Evolutionary conservation across 768 basidiomycete species (phyloP).

Genomic region (Mycena vulgaris): DNA sequence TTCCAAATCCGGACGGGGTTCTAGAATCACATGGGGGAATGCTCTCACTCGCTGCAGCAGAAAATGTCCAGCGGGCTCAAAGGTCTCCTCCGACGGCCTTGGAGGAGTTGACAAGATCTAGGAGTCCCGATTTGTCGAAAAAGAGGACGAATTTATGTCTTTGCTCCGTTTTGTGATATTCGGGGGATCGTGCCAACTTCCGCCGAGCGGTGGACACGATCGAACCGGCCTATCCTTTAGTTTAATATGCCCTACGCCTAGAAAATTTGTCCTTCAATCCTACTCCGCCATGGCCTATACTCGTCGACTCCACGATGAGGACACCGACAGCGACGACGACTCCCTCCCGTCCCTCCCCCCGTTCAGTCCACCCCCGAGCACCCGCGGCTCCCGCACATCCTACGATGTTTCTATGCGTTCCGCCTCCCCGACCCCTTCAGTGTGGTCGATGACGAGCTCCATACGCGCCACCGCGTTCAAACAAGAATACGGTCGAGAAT

Average conservation of each 20-base stretch:
- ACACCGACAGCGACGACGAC: conserved; percentile 61
- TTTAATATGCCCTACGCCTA: conserved; percentile 29
- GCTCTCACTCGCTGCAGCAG: no score
- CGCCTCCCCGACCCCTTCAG: conserved; percentile 76
- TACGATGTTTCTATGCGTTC: conserved; percentile 74
- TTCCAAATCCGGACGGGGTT: neutral
- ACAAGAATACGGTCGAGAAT: conserved; percentile 76
- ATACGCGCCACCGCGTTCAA: conserved; percentile 71
- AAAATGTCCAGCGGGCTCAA: no score
- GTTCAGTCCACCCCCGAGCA: conserved; percentile 56
- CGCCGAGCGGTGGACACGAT: conserved; percentile 32
- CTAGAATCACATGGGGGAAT: no score
- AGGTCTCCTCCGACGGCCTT: neutral
- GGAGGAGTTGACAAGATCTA: conserved; percentile 22
- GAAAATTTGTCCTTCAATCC: conserved; percentile 7
- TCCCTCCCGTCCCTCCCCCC: conserved; percentile 60
- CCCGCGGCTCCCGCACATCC: conserved; percentile 69
- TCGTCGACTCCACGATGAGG: conserved; percentile 41
- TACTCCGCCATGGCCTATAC: conserved; percentile 18
- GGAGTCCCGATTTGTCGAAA: conserved; percentile 24
- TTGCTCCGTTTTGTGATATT: neutral
- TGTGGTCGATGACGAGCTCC: conserved; percentile 78
- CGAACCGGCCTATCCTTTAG: conserved; percentile 24
- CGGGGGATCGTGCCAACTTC: no score
- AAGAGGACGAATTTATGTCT: conserved; percentile 14